Conservation (phyloP, 345 rosid genomes). For the Eucalyptus erythrocorys region DNA sequence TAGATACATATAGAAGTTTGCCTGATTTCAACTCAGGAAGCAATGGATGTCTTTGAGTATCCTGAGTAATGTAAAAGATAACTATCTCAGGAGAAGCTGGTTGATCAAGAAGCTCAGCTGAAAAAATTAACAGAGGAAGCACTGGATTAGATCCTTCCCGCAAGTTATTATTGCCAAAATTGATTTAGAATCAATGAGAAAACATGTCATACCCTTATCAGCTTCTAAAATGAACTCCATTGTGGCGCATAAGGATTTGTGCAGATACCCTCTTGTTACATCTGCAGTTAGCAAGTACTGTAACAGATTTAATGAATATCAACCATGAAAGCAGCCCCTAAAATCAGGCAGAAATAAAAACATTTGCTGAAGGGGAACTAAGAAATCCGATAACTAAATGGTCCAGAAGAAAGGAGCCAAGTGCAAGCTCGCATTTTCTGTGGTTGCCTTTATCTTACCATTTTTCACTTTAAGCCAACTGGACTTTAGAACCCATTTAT, state of each 20-base stretch:
- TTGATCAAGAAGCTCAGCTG: constrained; percentile 56
- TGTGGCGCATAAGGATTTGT: constrained; percentile 58
- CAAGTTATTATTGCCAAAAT: neutral
- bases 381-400: neutral
- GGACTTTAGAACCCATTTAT: neutral
- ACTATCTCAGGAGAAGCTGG: constrained; percentile 75
- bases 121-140: neutral
- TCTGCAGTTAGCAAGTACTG: constrained; percentile 82
- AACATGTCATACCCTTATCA: constrained; percentile 37
- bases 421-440: neutral
- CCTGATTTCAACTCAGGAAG: constrained; percentile 82
- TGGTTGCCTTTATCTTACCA: neutral
- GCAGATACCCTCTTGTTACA: constrained; percentile 63
- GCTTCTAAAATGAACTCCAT: constrained; percentile 70
- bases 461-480: neutral
- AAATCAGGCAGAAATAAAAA: neutral
- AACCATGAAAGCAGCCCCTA: neutral
- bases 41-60: constrained; percentile 80
- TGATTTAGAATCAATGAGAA: neutral
- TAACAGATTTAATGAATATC: constrained; percentile 25
- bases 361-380: neutral
- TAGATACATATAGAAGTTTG: neutral
- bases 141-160: neutral
- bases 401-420: neutral
- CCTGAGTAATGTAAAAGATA: constrained; percentile 82